Base-by-base conservation (phyloP, 2,329 filamentous ascomycete species). In the Sarocladium brachiariae region DNA sequence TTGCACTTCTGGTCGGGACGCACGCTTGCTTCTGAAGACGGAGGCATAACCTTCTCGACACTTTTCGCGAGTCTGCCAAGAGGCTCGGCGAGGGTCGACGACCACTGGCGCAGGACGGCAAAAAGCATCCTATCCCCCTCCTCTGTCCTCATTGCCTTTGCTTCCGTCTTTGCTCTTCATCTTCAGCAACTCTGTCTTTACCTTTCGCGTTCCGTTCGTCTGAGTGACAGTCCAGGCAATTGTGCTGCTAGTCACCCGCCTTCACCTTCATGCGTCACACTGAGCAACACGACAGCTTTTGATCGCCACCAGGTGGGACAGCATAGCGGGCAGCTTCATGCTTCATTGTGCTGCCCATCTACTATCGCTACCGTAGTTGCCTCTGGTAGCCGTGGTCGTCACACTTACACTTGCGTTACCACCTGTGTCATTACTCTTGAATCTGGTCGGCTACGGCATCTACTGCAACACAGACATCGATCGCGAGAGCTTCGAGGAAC, bases 61-160 rank as follows among this genome's bases (percentile, higher is more conserved):
- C 21, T 47, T 16, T 47, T 16, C 25, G 10, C n/a, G 10, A 31
- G 11, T n/a, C 43, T 47, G 43, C 43, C 43, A 47, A 47, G 43
- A 47, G 43, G 43, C 43, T 47, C 43, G 43, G 43, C 43, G 43
- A 47, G 14, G 33, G 27, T 47, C 43, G 33, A 47, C 43, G 43
- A 47, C 43, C 21, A 47, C 43, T 31, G 19, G 43, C 43, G 33
- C 43, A 23, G 33, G 25, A 47, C 43, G 25, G 43, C 43, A 47
- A 47, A 45, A 47, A 33, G 25, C 43, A 33, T 33, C 16, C 43
- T 10, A 7, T 14, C 21, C 21, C 43, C 39, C 39, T 23, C 39
- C 21, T 31, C 25, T 10, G 21, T 33, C 16, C 43, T 31, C 11
- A 14, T 33, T 25, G 4, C 14, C 27, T 11, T 23, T 41, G 7